Evolutionary conservation across 768 basidiomycete species (phyloP), one percentile per base, ranked within the genome.

Genomic region (Boletus sp.): DNA sequence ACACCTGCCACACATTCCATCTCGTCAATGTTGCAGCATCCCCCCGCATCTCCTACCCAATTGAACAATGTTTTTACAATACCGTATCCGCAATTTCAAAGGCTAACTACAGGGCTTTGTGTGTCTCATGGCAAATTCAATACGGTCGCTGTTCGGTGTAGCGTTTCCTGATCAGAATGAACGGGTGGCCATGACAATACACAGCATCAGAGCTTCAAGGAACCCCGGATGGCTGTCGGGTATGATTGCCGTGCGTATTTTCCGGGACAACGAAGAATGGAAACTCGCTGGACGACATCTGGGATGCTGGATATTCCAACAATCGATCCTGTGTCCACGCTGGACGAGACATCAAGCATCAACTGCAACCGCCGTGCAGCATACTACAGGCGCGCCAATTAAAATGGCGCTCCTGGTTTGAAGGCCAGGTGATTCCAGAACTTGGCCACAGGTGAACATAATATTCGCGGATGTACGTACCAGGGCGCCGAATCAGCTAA

Each of bases 1-100:
- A 54, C 67, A 64, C 61, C 55, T 67, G 66, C 63, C 59, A 61
- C 64, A 58, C 67, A 58, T 59, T 58, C 55, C 66, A 63, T 59
- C 69, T 69, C 64, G 69, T 73, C 70, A 74, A 67, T 78, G 77
- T 79, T 77, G 76, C 75, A 71, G 74, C 73, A 73, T 72, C 72
- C 67, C 62, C 62, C 58, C 64, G 67, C 69, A 70, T 69, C 70
- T 64, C 66, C 65, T 66, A 70, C 62, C 65, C 69, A 70, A 67
- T 64, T 62, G 70, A 71, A 72, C 73, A 71, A 66, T 74, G 70
- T 73, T 68, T 65, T 66, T 71, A 67, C 70, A 59, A 60, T 70
- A 72, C 67, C 55, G 57, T 68, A 60, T 57, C 60, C 51, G 58
- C 64, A 71, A 62, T 65, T 45, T 57, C 62, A 62, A 59, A 61